These are phyloP conservation scores for Phytophthora europaea DNA, from an alignment of 352 stramenopile genomes.

Conservation along the genomic window DNA sequence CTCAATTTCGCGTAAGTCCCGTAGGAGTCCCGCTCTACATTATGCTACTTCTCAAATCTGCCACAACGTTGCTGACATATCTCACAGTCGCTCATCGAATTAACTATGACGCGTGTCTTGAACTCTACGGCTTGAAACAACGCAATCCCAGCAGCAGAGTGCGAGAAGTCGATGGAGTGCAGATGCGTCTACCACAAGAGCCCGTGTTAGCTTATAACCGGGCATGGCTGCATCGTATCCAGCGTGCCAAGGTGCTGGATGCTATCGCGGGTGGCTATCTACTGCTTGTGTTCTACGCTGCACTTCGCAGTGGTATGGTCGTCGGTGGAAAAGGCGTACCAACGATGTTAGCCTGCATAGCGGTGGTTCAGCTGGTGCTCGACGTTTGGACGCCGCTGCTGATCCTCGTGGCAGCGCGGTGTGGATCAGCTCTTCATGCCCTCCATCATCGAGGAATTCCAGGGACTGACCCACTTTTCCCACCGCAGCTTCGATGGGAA, in stretches of 20 bases:
- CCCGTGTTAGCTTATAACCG: conserved; percentile 78
- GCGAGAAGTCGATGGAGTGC: conserved; percentile 35
- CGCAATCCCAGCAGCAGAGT: conserved; percentile 39
- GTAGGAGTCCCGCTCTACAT: conserved; percentile 74
- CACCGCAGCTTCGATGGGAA: conserved; percentile 74
- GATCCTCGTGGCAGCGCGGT: conserved; percentile 73
- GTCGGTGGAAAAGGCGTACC: conserved; percentile 54
- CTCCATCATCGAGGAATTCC: conserved; percentile 68
- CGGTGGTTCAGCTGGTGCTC: conserved; percentile 57
- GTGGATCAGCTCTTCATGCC: conserved; percentile 53
- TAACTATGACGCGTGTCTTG: conserved; percentile 70
- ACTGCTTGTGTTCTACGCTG: conserved; percentile 76
- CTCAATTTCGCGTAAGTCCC: conserved; percentile 58
- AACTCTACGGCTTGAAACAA: conserved; percentile 50
- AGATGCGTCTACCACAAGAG: conserved; percentile 44
- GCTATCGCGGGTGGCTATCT: conserved; percentile 65
- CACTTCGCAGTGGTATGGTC: conserved; percentile 67
- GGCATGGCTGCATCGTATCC: conserved; percentile 65
- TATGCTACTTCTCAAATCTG: conserved; percentile 67
- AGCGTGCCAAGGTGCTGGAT: conserved; percentile 73
- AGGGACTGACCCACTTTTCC: conserved; percentile 72
- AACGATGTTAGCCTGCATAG: conserved; percentile 55
- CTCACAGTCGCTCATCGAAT: conserved; percentile 67
- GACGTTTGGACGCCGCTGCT: conserved; percentile 77
- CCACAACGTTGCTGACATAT: conserved; percentile 63